Conservation (phyloP, 2,329 filamentous ascomycete genomes). For the Penicillium brasilianum region DNA sequence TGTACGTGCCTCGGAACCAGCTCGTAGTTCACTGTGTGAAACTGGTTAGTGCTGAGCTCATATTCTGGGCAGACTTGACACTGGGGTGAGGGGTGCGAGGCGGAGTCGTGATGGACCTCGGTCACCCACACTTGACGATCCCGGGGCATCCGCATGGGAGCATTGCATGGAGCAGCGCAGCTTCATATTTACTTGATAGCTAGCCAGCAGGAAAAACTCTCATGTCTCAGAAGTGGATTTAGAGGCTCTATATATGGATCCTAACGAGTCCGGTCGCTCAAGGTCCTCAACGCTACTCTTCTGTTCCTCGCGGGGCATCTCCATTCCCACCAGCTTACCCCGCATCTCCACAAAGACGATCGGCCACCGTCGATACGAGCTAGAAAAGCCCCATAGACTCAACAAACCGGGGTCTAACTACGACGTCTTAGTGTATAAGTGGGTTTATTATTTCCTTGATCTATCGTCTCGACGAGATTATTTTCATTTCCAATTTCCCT, state of each 20-base stretch:
- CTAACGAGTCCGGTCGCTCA: neutral
- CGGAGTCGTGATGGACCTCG: slow-evolving; percentile 21
- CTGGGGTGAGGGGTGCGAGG: slow-evolving; percentile 16
- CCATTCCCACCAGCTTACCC: slow-evolving; percentile 6
- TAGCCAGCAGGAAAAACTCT: neutral
- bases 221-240: too few relatives aligned
- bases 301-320: neutral
- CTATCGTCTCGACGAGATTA: neutral
- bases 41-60: neutral
- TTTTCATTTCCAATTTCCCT: neutral
- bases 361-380: neutral
- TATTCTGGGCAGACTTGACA: neutral
- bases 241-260: too few relatives aligned
- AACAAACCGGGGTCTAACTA: neutral
- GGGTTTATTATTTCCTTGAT: neutral
- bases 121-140: neutral
- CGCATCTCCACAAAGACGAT: slow-evolving; percentile 10
- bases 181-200: neutral
- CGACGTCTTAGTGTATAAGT: neutral
- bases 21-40: neutral
- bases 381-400: neutral
- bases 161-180: neutral
- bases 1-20: slow-evolving; percentile 2
- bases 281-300: slow-evolving; percentile 11
- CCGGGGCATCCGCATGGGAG: neutral